Base-by-base conservation (phyloP, 306 rosid species). In the Rosa chinensis region DNA sequence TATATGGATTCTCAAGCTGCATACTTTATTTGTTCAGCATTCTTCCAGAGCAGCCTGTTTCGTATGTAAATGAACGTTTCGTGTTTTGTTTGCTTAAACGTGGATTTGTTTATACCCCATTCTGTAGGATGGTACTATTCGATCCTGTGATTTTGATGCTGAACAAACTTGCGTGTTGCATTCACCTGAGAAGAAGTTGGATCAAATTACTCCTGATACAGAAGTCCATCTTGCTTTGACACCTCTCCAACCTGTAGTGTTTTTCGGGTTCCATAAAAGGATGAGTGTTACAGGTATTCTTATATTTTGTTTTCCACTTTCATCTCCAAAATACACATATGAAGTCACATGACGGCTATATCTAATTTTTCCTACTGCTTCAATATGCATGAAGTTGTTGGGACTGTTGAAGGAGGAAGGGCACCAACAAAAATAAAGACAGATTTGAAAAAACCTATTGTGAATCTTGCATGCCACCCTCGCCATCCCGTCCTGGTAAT, bases 391-490 rank as follows among this genome's bases (percentile, higher is more conserved):
- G 88, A 82, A 96, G 99, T 93, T 88, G 99, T 96, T 86, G 99
- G 99, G 81, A 93, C 98, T 56, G 89, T 96, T 74, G 99, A 96
- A 89, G 99, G 99, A 4, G 99, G 99, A 66, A 89, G 96, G 82
- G 86, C 88, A 8, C 99, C 99, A 23, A 96, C 99, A 79, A 96
- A 93, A 85, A 93, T 96, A 78, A 96, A 96, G 88, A 83, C 99
- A 80, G 99, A 96, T 83, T 81, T 96, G 89, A 96, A 96, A 90
- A 96, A 93, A 82, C 97, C 99, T 70, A 71, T 96, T 85, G 94
- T 96, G 84, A 96, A 96, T 86, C 93, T 96, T 85, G 94, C 98
- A 61, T 96, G 99, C 87, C 98, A 96, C 88, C 99, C 99, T 83
- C 98, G 99, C 80, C 98, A 88, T 74, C 96, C 99, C 47, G 90